Conservation (phyloP, 129 eudicot genomes). For the Helichrysum umbraculigerum region DNA sequence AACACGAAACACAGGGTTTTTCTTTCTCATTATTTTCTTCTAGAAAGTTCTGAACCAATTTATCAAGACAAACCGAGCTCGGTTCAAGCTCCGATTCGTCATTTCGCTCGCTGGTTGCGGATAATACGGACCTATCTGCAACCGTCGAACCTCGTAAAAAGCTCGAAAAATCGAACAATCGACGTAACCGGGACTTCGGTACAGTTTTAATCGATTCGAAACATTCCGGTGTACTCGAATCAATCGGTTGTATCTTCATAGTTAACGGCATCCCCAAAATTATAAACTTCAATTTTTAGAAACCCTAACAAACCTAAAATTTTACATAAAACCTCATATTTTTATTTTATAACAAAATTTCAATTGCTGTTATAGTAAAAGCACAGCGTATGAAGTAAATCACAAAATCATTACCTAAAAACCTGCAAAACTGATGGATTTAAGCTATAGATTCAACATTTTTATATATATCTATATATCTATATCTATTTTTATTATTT, state of each 20-base stretch:
- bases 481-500: constrained; percentile 29
- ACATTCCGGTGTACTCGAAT: constrained; percentile 39
- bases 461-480: constrained; percentile 15
- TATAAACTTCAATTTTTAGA: not conserved
- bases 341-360: constrained; percentile 9
- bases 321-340: constrained; percentile 23
- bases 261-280: constrained; percentile 48
- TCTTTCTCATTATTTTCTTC: constrained; percentile 66
- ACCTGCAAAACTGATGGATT: constrained; percentile 39
- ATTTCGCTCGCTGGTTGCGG: not conserved
- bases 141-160: constrained; percentile 37
- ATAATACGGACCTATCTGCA: constrained; percentile 37
- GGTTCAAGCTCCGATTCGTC: constrained; percentile 55
- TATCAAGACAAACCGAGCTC: constrained; percentile 71
- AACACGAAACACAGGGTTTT: constrained; percentile 26
- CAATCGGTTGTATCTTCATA: constrained; percentile 76
- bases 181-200: constrained; percentile 60
- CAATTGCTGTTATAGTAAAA: constrained; percentile 25
- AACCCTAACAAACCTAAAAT: constrained; percentile 19
- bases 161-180: constrained; percentile 63
- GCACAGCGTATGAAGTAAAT: constrained; percentile 26
- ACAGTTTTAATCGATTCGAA: constrained; percentile 51
- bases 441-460: constrained; percentile 25
- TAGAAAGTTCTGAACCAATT: constrained; percentile 77
- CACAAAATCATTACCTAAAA: constrained; percentile 11